Conservation (phyloP, 164 flowering plant genomes). For the Taxillus chinensis region DNA sequence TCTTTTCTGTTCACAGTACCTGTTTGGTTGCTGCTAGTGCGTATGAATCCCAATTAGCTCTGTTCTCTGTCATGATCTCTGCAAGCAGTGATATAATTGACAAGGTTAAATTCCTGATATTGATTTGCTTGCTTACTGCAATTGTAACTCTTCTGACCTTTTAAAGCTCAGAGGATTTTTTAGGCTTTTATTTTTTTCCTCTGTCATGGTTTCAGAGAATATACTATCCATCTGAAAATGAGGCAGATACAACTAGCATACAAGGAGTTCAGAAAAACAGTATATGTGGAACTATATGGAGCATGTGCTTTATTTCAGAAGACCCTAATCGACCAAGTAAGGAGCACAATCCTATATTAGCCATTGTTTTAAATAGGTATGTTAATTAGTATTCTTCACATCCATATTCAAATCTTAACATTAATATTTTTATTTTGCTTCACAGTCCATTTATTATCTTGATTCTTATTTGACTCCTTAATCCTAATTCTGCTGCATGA, state of each 20-base stretch:
- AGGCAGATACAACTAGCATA: slow-evolving; percentile 22
- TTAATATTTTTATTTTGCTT: slow-evolving; percentile 1
- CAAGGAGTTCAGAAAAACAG: slow-evolving; percentile 22
- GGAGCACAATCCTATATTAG: slow-evolving; percentile 54
- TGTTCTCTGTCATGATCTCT: slow-evolving; percentile 58
- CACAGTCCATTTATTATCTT: background rate
- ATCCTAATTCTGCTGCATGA: slow-evolving; percentile 13
- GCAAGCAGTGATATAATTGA: slow-evolving; percentile 49
- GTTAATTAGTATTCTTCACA: slow-evolving; percentile 1
- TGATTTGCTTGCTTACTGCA: slow-evolving; percentile 2
- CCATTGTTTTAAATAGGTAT: slow-evolving; percentile 73
- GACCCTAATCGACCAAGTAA: slow-evolving; percentile 27
- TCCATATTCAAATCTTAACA: background rate
- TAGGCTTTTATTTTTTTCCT: background rate
- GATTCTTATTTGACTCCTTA: background rate
- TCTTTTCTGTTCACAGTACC: slow-evolving; percentile 45
- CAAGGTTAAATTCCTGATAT: slow-evolving; percentile 35
- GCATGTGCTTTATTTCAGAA: slow-evolving; percentile 84
- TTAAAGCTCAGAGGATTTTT: too few relatives aligned
- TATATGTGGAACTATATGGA: slow-evolving; percentile 85
- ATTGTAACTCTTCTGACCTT: too few relatives aligned
- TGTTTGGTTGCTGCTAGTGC: slow-evolving; percentile 80
- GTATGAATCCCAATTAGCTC: slow-evolving; percentile 64
- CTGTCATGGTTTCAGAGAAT: slow-evolving; percentile 44
- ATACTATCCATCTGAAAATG: slow-evolving; percentile 54